phyloP scores from a whole-genome alignment of 176 grass and related monocot species.

The Elymus sibiricus region DNA sequence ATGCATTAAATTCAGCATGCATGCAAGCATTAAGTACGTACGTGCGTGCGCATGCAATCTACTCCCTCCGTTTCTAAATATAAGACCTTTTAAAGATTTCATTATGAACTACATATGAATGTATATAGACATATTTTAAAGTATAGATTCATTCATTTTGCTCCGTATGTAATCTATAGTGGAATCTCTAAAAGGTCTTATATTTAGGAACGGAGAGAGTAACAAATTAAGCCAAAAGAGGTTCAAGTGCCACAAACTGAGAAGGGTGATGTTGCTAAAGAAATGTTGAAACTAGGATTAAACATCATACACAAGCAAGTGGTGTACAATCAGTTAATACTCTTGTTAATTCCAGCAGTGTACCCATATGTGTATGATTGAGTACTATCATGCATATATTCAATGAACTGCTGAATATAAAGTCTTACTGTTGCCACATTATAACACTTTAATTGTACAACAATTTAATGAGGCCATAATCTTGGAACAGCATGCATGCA shows the following conservation, averaged over 20 bases:
- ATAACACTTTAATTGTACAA: conserved; percentile 7
- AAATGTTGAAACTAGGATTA: conserved; percentile 3
- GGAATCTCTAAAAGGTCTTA: too few relatives aligned
- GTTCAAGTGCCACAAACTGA: not conserved
- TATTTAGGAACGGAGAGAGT: too few relatives aligned
- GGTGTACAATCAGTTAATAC: not conserved
- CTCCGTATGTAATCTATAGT: too few relatives aligned
- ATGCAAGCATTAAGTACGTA: not conserved
- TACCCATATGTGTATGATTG: not conserved
- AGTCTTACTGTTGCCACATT: conserved; percentile 10
- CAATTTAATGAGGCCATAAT: not conserved
- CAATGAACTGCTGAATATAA: conserved; percentile 9
- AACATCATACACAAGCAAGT: not conserved
- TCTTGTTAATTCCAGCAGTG: not conserved
- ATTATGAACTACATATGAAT: too few relatives aligned
- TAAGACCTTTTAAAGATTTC: too few relatives aligned
- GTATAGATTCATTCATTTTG: too few relatives aligned
- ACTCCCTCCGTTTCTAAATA: too few relatives aligned
- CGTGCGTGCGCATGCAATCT: not conserved
- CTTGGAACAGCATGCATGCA: not conserved
- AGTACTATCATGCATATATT: conserved; percentile 8
- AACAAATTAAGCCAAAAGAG: not conserved
- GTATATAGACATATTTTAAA: too few relatives aligned
- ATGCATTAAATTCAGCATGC: not conserved
- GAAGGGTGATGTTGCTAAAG: not conserved